Conservation (phyloP, 1,139 yeast genomes). For the Schwanniomyces etchellsii region DNA sequence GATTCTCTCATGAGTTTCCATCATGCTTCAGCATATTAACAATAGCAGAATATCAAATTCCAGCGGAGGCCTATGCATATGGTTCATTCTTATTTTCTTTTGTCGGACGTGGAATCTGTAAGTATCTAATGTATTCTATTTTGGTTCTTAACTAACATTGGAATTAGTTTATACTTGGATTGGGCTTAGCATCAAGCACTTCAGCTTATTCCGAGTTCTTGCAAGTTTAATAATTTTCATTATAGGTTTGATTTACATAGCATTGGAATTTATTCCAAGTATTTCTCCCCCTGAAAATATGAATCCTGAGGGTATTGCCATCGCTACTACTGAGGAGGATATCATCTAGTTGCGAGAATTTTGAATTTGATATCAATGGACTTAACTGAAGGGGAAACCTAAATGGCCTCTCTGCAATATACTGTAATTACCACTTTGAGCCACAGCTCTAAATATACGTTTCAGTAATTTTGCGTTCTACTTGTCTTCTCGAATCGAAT, state of each 20-base stretch:
- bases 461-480: no score
- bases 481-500: no score
- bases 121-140: constrained; percentile 15
- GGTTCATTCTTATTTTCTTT: constrained; percentile 82
- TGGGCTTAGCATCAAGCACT: constrained; percentile 59
- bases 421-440: constrained; percentile 1
- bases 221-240: constrained; percentile 51
- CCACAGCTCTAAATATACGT: no score
- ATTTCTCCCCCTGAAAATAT: constrained; percentile 71
- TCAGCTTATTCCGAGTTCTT: constrained; percentile 49
- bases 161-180: constrained; percentile 54
- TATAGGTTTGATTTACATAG: constrained; percentile 54
- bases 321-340: constrained; percentile 41
- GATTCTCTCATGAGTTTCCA: no score
- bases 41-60: constrained; percentile 51
- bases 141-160: background rate
- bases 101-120: constrained; percentile 73
- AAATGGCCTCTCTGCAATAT: background rate
- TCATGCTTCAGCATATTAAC: constrained; percentile 14
- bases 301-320: constrained; percentile 48
- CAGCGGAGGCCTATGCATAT: constrained; percentile 62
- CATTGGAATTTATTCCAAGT: constrained; percentile 65
- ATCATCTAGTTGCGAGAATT: constrained; percentile 26
- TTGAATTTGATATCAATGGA: no score
- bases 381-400: no score